Base-by-base conservation (phyloP, 2,329 filamentous ascomycete species). In the Dothistroma septosporum region DNA sequence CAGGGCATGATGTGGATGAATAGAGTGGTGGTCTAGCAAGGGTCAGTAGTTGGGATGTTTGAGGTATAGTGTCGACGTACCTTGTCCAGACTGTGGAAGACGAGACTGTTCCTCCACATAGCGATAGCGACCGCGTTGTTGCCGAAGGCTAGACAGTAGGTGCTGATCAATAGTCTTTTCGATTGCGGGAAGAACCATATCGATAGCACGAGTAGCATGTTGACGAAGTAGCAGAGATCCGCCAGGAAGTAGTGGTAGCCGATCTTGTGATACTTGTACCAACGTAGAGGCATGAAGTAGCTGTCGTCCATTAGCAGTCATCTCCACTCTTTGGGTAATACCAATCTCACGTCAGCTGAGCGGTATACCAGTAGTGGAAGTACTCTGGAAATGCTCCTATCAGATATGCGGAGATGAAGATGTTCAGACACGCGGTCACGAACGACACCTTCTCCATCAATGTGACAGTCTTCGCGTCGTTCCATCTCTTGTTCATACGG, bases 1-100 rank as follows among this genome's bases (percentile, higher is more conserved):
- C 92, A 96, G 0, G 94, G 94, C 93, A 99, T 99, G 71, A 99
- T 96, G 76, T 99, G 94, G 68, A 99, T 97, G 78, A 99, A 99
- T n/a, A 99, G 83, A 61, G 66, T 69, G 22, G 66, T 68, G 9
- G 65, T 65, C 61, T 63, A 57, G 24, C 35, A 31, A 35, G 33
- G 53, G 63, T 61, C 44, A 62, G 63, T 53, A 33, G 11, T 28
- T 8, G 21, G 11, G 11, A 19, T 28, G 6, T 9, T 49, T n/a
- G 44, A 24, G n/a, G 16, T 41, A 19, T 32, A 6, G 31, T 21
- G n/a, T 9, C 19, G 19, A 19, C 57, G 32, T 63, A 97, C 92
- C 77, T 99, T 99, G 82, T 99, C 94, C 77, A 99, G 87, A 73
- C 91, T 96, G 80, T 99, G 94, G 76, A 99, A 99, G 52, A 99